These are phyloP conservation scores for Arabis hirsuta DNA, from an alignment of 345 rosid genomes.

Conservation along the genomic window DNA sequence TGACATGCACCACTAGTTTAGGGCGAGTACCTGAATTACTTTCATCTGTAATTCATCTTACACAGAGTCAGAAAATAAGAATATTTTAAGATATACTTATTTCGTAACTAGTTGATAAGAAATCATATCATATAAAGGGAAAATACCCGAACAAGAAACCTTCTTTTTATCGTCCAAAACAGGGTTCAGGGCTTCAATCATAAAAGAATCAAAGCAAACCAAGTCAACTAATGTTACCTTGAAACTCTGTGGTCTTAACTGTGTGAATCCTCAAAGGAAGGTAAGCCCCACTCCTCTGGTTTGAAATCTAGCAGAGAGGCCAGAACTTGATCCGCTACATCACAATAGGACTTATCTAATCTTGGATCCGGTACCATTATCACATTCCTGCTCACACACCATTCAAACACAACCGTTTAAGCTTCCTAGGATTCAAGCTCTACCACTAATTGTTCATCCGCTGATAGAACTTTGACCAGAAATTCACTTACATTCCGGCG, in stretches of 20 bases:
- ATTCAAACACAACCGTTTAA: slow-evolving; percentile 2
- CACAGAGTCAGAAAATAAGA: no score
- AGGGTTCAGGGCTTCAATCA: slow-evolving; percentile 6
- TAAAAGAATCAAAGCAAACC: slow-evolving; percentile 27
- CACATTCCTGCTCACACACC: slow-evolving; percentile 57
- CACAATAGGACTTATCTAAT: slow-evolving; percentile 67
- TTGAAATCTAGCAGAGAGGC: slow-evolving; percentile 68
- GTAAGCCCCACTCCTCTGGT: slow-evolving; percentile 75
- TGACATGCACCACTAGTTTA: no score
- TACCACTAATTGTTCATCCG: neutral
- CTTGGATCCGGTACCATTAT: slow-evolving; percentile 94
- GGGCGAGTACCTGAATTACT: no score
- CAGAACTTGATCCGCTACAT: slow-evolving; percentile 74
- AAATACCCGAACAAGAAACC: neutral
- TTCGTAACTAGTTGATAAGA: no score
- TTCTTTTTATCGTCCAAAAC: neutral
- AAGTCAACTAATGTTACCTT: slow-evolving; percentile 39
- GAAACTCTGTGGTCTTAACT: slow-evolving; percentile 26
- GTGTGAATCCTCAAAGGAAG: slow-evolving; percentile 54
- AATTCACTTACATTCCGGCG: slow-evolving; percentile 83
- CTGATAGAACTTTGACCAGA: slow-evolving; percentile 6
- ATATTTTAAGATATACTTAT: no score
- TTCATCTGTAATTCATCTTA: no score
- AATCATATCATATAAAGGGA: no score
- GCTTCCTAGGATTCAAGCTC: slow-evolving; percentile 3